Evolutionary conservation across 805 yeast genomes (phyloP), one percentile per base, ranked within the genome.

Genomic region (Yamadazyma tumulicola): DNA sequence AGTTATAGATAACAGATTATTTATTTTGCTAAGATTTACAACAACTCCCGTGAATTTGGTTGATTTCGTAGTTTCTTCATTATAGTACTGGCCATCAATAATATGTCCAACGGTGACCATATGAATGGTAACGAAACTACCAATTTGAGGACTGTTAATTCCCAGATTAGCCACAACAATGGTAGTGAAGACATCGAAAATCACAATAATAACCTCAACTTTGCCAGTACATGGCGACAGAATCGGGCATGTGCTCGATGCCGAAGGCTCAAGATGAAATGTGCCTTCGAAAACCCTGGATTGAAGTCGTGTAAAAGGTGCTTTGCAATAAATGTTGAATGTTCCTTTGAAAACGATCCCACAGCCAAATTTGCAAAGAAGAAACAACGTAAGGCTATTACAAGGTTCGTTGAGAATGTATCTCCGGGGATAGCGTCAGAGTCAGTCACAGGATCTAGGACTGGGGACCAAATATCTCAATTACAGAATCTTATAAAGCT

Each of bases 241-340:
- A 43, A 62, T 19, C 55, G 74, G 32, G 78, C 79, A 1, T 75
- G 80, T 55, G 79, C 79, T 4, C 52, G 80, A 38, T 75, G 80
- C 42, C 74, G 72, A 39, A 48, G 79, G 19, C 55, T 74, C 14
- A 74, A 74, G 45, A 69, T 71, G 70, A 60, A 72, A 45, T 75
- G 80, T 51, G 64, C 67, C 3, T 75, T 64, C 47, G 71, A 69
- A 20, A 69, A 70, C 41, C 77, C 77, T 2, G 42, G 51, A 12
- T 62, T 54, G 42, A 52, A 51, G 20, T 49, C 72, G 12, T 75
- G 80, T 49, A 59, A 60, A 24, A 45, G 77, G 34, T 75, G 79
- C 46, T 62, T 54, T 37, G 54, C 61, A 17, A 59, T 69, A 4
- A 65, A 64, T 2, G 60, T 73, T 15, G 55, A 54, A 34, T 74